Evolutionary conservation across 345 rosid genomes (phyloP).

Genomic region (Salix koriyanagi): DNA sequence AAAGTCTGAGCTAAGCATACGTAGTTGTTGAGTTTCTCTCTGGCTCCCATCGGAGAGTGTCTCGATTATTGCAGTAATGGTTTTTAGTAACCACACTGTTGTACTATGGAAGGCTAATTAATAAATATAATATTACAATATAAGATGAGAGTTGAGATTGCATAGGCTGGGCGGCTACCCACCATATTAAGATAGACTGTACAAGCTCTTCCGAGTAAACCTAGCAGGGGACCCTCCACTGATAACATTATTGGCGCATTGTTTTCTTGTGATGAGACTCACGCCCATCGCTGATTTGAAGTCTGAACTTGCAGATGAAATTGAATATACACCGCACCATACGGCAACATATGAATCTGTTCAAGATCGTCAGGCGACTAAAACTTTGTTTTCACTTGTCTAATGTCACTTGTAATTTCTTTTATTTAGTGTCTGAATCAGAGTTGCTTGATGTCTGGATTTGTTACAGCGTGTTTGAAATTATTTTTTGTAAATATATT

Average conservation of each 20-base stretch:
- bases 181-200: slow-evolving; percentile 6
- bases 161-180: slow-evolving; percentile 12
- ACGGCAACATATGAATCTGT: not conserved
- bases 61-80: slow-evolving; percentile 21
- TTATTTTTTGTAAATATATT: too few relatives aligned
- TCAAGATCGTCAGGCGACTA: not conserved
- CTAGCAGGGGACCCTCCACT: slow-evolving; percentile 14
- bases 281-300: slow-evolving; percentile 10
- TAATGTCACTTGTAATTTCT: not conserved
- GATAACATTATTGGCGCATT: not conserved
- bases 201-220: not conserved
- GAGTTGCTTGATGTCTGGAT: too few relatives aligned
- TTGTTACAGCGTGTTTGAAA: too few relatives aligned
- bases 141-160: not conserved
- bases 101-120: not conserved
- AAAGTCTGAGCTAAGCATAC: slow-evolving; percentile 2
- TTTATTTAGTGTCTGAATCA: too few relatives aligned
- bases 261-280: not conserved
- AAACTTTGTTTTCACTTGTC: not conserved
- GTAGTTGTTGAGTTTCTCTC: slow-evolving; percentile 22
- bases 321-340: not conserved
- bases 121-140: not conserved
- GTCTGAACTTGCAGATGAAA: slow-evolving; percentile 3
- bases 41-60: slow-evolving; percentile 15
- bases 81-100: slow-evolving; percentile 3